Percentiles rank a stretch among this genome's conserved stretches.
Evolutionary conservation across 768 basidiomycete species (phyloP).

Genomic region (Thelephora ganbajun): DNA sequence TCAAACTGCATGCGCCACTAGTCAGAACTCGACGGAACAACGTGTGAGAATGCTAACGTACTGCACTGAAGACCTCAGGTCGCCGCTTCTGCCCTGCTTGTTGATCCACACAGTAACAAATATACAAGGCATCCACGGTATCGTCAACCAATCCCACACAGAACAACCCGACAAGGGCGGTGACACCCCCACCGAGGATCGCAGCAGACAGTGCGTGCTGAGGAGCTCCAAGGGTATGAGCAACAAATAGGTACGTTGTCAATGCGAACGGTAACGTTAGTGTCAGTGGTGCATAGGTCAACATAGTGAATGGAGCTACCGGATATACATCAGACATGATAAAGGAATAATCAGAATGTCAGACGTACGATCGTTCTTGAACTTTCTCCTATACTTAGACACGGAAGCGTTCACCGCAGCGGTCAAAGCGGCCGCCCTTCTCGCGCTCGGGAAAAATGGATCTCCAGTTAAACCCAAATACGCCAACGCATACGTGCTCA

Average conservation of each 20-base stretch:
- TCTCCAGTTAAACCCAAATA: constrained; percentile 46
- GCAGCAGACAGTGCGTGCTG: constrained; percentile 63
- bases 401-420: constrained; percentile 28
- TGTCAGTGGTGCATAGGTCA: constrained; percentile 66
- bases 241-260: constrained; percentile 78
- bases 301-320: constrained; percentile 50
- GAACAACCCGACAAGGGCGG: constrained; percentile 71
- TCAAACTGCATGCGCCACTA: constrained; percentile 20
- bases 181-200: constrained; percentile 63
- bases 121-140: constrained; percentile 49
- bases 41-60: constrained; percentile 17
- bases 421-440: constrained; percentile 43
- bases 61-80: constrained; percentile 41
- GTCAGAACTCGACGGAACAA: neutral
- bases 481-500: constrained; percentile 44
- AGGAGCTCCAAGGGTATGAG: constrained; percentile 60
- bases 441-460: constrained; percentile 34
- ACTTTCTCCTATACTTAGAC: constrained; percentile 30
- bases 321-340: constrained; percentile 1
- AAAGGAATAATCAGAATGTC: neutral
- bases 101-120: constrained; percentile 55
- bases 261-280: constrained; percentile 75
- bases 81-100: constrained; percentile 35
- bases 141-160: constrained; percentile 75
- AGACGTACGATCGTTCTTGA: constrained; percentile 45